Conservation (phyloP, 176 grass and related monocot genomes). For the Dendrocalamus sinicus region DNA sequence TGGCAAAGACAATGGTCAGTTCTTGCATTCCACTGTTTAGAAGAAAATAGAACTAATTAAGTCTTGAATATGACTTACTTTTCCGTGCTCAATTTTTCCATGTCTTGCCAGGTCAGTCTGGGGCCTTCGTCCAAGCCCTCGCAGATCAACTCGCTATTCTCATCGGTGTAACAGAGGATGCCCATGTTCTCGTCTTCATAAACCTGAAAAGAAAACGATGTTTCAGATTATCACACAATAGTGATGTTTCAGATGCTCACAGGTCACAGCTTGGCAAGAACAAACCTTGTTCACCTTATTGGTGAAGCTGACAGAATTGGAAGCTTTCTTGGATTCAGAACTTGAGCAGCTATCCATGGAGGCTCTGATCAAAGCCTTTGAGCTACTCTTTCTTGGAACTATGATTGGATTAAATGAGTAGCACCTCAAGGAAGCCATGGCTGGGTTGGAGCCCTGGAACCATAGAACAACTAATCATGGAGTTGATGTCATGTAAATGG, state of each 20-base stretch:
- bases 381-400: slow-evolving; percentile 28
- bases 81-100: slow-evolving; percentile 44
- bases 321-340: slow-evolving; percentile 37
- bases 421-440: slow-evolving; percentile 51
- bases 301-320: slow-evolving; percentile 24
- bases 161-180: slow-evolving; percentile 58
- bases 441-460: neutral
- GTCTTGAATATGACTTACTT: slow-evolving; percentile 47
- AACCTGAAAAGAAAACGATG: slow-evolving; percentile 36
- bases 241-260: neutral
- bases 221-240: neutral
- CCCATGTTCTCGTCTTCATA: slow-evolving; percentile 60
- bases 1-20: neutral
- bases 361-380: slow-evolving; percentile 23
- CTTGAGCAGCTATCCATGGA: slow-evolving; percentile 41
- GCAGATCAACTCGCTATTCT: slow-evolving; percentile 54
- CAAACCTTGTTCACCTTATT: slow-evolving; percentile 43
- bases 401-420: slow-evolving; percentile 8
- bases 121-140: slow-evolving; percentile 69
- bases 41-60: neutral
- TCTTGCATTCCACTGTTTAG: neutral
- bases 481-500: slow-evolving; percentile 40
- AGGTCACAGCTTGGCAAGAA: neutral
- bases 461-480: slow-evolving; percentile 35
- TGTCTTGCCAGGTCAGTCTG: slow-evolving; percentile 46